Conservation (phyloP, 2,329 filamentous ascomycete genomes). For the Claviceps purpurea region DNA sequence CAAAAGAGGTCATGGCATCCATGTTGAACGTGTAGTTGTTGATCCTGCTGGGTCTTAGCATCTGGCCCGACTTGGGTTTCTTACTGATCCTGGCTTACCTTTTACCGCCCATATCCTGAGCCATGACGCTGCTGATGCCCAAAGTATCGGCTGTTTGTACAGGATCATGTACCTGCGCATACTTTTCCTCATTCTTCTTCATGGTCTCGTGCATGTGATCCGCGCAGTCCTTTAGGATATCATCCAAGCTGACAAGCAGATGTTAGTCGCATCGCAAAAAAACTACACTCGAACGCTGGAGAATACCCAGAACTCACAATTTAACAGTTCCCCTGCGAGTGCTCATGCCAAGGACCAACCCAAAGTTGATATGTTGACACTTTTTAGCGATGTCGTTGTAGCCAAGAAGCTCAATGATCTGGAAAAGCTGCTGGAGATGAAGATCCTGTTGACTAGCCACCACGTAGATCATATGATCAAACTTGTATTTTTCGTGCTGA, state of each 20-base stretch:
- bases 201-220: conserved; percentile 98
- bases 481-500: conserved; percentile 42
- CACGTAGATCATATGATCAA: conserved; percentile 72
- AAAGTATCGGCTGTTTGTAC: conserved; percentile 71
- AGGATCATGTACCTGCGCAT: conserved; percentile 76
- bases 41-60: conserved; percentile 23
- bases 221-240: conserved; percentile 45
- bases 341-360: conserved; percentile 57
- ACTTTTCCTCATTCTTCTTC: conserved; percentile 82
- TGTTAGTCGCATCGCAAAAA: neutral
- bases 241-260: conserved; percentile 5
- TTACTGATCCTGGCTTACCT: conserved; percentile 35
- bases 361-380: conserved; percentile 65
- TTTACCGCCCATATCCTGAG: conserved; percentile 96
- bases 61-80: neutral
- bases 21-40: conserved; percentile 64
- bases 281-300: neutral
- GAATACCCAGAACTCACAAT: conserved; percentile 26
- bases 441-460: conserved; percentile 59
- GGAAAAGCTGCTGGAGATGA: conserved; percentile 57
- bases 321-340: conserved; percentile 62
- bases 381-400: conserved; percentile 53
- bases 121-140: conserved; percentile 92
- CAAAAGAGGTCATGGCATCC: conserved; percentile 70
- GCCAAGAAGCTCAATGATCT: conserved; percentile 61